These are phyloP conservation scores for Carex littledalei DNA, from an alignment of 176 grass and related monocot species.

Conservation along the genomic window DNA sequence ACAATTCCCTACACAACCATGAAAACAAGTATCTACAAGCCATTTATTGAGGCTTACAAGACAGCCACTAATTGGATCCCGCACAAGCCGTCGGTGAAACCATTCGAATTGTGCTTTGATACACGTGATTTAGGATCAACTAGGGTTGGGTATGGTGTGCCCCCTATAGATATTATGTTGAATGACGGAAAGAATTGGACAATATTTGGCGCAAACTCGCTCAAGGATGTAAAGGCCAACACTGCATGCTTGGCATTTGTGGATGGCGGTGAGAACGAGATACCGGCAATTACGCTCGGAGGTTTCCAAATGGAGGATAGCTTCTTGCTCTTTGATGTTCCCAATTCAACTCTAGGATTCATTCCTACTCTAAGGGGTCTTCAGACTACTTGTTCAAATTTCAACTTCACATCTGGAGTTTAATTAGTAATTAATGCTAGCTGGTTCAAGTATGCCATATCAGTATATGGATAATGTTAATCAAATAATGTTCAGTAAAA, in stretches of 20 bases:
- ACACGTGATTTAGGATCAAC: conserved; percentile 24
- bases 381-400: conserved; percentile 28
- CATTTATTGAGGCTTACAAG: conserved; percentile 31
- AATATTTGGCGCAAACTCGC: conserved; percentile 33
- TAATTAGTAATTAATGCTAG: not conserved
- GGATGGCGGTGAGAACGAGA: conserved; percentile 13
- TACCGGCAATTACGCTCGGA: conserved; percentile 30
- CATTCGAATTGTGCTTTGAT: conserved; percentile 44
- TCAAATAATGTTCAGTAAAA: too few species aligned
- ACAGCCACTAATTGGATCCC: conserved; percentile 1
- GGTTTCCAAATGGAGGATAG: conserved; percentile 48
- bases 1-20: conserved; percentile 31
- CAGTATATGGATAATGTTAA: too few species aligned
- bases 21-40: conserved; percentile 31
- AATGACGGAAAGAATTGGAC: conserved; percentile 42
- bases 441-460: too few species aligned
- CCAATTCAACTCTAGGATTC: conserved; percentile 28
- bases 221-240: conserved; percentile 9
- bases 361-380: conserved; percentile 21
- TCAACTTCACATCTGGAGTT: conserved; percentile 27
- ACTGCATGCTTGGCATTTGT: conserved; percentile 48
- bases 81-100: conserved; percentile 23
- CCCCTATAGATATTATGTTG: conserved; percentile 33
- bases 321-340: conserved; percentile 48
- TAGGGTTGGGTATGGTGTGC: conserved; percentile 25